Evolutionary conservation across 2,329 filamentous ascomycete genomes (phyloP), one percentile per base, ranked within the genome.

Genomic region (Ascochyta clinopodiicola): DNA sequence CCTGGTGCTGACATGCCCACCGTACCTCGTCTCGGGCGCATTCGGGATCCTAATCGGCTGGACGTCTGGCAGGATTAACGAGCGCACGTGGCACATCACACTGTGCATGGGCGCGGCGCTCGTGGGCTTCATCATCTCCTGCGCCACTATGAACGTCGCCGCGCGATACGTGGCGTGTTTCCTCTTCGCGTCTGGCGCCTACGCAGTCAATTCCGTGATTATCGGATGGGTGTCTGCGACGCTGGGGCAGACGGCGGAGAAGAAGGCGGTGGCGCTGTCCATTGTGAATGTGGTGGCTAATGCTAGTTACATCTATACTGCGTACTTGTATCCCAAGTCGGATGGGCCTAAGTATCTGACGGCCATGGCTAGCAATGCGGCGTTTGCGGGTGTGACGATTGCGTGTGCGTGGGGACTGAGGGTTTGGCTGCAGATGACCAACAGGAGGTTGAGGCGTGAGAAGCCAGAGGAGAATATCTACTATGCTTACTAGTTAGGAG

Each of bases 1-100:
- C 0, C 75, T 84, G 0, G 75, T 81, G 9, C 76, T 85, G 54
- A 84, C 81, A 4, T 58, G 56, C 4, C 68, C 65, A 15, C 67
- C 65, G 1, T 64, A 59, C 4, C 61, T 70, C 0, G 58, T 69
- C 24, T 59, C 64, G 6, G 64, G 62, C 12, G 37, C 38, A 1
- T 31, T 76, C 19, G 71, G 69, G 2, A 70, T 78, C 42, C 42
- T 63, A 3, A 62, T 72, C 35, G 72, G 67, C 3, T 72, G 69
- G 48, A 70, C 68, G 6, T 77, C 75, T 6, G 75, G 75, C 13
- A 70, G 64, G 24, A 72, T 62, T 61, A 78, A 78, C 46, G 75
- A 78, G 44, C 62, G 73, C 6, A 77, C 75, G 0, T 78, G 72
- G 73, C 76, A 78, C 52, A 77, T 78, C 25, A 75, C 72, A 8